Evolutionary conservation across 164 flowering plant genomes (phyloP).

Genomic region (Litsea cubeba): DNA sequence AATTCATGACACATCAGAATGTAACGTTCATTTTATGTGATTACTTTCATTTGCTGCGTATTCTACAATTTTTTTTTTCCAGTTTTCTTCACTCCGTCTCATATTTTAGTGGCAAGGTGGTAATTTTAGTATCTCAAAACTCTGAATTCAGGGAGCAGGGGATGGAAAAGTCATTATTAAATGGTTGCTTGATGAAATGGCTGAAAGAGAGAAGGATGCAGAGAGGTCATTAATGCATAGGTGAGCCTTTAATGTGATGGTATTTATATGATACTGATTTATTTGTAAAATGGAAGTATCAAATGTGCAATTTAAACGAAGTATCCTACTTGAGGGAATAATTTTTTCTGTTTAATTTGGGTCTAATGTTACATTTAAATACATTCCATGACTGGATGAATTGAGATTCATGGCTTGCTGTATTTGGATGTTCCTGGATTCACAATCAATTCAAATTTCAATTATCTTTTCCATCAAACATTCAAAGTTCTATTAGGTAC

Average conservation of each 20-base stretch:
- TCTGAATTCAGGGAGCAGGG: slow-evolving; percentile 15
- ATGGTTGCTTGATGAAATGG: slow-evolving; percentile 43
- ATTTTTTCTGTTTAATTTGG: too few species aligned
- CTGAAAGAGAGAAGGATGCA: slow-evolving; percentile 36
- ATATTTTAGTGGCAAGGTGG: background rate
- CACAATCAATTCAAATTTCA: too few species aligned
- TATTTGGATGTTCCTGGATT: too few species aligned
- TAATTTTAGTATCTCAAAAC: background rate
- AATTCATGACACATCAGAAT: background rate
- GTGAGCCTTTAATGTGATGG: slow-evolving; percentile 11
- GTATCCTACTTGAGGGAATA: background rate
- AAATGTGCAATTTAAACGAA: background rate
- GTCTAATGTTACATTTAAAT: background rate
- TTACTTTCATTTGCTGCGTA: background rate
- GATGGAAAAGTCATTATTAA: slow-evolving; percentile 26
- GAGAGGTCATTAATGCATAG: slow-evolving; percentile 53
- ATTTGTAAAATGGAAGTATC: background rate
- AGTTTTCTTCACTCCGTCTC: background rate
- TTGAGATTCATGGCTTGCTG: too few species aligned
- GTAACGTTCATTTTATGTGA: background rate
- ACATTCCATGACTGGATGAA: too few species aligned
- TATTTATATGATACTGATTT: background rate
- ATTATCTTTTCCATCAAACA: too few species aligned
- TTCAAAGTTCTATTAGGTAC: too few species aligned
- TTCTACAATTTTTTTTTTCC: background rate